phyloP scores from a whole-genome alignment of 2,329 filamentous ascomycete genomes.

The Fusarium irregulare region DNA sequence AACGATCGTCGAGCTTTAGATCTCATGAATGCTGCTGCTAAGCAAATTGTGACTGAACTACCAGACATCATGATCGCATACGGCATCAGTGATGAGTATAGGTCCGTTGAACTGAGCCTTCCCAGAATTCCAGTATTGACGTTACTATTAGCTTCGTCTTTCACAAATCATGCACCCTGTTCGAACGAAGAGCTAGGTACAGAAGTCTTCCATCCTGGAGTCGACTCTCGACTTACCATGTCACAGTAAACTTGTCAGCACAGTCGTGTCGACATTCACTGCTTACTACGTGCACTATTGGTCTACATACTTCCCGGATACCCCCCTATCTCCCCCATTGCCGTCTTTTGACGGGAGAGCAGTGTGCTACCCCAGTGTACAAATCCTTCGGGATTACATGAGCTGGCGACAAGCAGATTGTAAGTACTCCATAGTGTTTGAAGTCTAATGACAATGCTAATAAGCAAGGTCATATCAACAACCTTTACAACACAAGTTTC shows the following conservation, averaged over 20 bases:
- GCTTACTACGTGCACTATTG: slow-evolving; percentile 89
- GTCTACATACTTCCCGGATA: slow-evolving; percentile 79
- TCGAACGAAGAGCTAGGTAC: slow-evolving; percentile 85
- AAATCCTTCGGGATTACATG: slow-evolving; percentile 92
- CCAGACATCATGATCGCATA: slow-evolving; percentile 90
- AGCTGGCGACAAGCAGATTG: slow-evolving; percentile 98
- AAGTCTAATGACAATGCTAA: slow-evolving; percentile 21
- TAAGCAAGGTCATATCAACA: slow-evolving; percentile 88
- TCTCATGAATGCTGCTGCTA: slow-evolving; percentile 95
- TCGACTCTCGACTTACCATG: slow-evolving; percentile 17
- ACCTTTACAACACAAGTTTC: slow-evolving; percentile 97
- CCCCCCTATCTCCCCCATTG: slow-evolving; percentile 75
- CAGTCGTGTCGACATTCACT: slow-evolving; percentile 92
- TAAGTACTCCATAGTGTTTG: slow-evolving; percentile 56
- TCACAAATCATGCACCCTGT: slow-evolving; percentile 82
- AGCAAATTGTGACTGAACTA: slow-evolving; percentile 82
- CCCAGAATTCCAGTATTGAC: slow-evolving; percentile 2
- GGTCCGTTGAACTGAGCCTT: slow-evolving; percentile 55
- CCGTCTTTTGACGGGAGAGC: slow-evolving; percentile 94
- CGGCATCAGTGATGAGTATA: slow-evolving; percentile 95
- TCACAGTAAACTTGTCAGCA: slow-evolving; percentile 86
- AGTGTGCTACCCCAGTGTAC: slow-evolving; percentile 85
- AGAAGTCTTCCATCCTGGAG: neutral
- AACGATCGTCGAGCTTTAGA: slow-evolving; percentile 89
- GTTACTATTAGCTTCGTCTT: slow-evolving; percentile 78